Conservation (phyloP, 306 rosid genomes). For the Oemleria cerasiformis region DNA sequence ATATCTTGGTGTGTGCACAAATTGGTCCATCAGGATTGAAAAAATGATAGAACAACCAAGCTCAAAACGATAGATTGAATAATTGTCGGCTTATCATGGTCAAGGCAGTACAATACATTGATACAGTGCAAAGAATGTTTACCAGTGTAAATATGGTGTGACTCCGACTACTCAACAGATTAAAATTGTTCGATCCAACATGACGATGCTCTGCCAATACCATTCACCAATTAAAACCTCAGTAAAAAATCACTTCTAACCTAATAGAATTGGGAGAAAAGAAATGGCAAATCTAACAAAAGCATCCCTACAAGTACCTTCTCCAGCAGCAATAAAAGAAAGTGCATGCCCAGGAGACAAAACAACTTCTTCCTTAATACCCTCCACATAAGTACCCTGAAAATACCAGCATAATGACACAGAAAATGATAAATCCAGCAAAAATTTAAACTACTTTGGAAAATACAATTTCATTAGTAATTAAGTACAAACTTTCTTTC, state of each 20-base stretch:
- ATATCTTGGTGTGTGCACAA: background rate
- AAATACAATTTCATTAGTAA: background rate
- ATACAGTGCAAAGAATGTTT: conserved; percentile 20
- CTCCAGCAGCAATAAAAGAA: conserved; percentile 99
- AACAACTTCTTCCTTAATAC: conserved; percentile 98
- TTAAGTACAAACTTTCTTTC: background rate
- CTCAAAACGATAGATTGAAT: background rate
- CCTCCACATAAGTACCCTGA: conserved; percentile 99
- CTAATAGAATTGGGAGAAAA: conserved; percentile 4
- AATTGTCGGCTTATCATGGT: background rate
- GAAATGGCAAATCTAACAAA: conserved; percentile 1
- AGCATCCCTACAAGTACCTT: conserved; percentile 54
- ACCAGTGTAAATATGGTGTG: conserved; percentile 98
- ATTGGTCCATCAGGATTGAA: background rate
- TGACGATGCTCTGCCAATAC: conserved; percentile 91
- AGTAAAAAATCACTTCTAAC: conserved; percentile 2
- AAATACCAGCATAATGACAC: conserved; percentile 19
- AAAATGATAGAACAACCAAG: background rate
- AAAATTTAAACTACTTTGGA: background rate
- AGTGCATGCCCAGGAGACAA: conserved; percentile 98
- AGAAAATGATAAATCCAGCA: conserved; percentile 16
- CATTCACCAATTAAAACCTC: conserved; percentile 18
- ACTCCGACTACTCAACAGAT: conserved; percentile 98
- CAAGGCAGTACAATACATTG: background rate
- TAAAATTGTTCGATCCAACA: conserved; percentile 97